These are phyloP conservation scores for Urostyla sp. DNA, from an alignment of 73 alveolate genomes.

Conservation along the genomic window DNA sequence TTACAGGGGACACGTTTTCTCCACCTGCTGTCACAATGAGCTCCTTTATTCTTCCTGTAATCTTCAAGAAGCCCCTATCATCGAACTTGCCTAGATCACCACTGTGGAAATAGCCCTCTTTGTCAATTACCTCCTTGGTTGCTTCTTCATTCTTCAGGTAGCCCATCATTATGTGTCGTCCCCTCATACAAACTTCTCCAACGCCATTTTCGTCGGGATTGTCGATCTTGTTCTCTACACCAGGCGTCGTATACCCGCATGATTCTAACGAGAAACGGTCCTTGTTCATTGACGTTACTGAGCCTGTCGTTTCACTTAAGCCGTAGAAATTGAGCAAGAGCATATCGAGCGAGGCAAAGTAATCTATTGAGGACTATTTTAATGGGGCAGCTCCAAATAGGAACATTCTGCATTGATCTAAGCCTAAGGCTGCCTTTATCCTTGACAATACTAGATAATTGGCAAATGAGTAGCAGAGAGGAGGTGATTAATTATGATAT, in stretches of 20 bases:
- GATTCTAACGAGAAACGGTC: conserved; percentile 34
- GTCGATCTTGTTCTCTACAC: conserved; percentile 58
- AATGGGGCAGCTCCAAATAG: conserved; percentile 78
- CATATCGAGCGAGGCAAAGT: conserved; percentile 67
- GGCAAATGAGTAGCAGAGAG: conserved; percentile 66
- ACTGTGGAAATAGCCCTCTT: conserved; percentile 78
- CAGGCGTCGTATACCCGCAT: conserved; percentile 56
- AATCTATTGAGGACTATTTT: conserved; percentile 51
- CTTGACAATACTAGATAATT: conserved; percentile 38
- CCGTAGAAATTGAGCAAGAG: conserved; percentile 69
- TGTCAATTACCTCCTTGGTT: conserved; percentile 79
- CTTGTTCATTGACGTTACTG: conserved; percentile 37
- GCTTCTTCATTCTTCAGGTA: conserved; percentile 79
- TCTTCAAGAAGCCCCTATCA: conserved; percentile 45
- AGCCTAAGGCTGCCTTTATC: conserved; percentile 66
- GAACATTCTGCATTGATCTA: conserved; percentile 47
- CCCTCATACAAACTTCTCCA: conserved; percentile 89
- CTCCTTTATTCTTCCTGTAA: conserved; percentile 79
- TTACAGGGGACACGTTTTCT: conserved; percentile 77
- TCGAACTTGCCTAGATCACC: conserved; percentile 85
- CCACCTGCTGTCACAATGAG: conserved; percentile 82
- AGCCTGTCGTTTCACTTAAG: conserved; percentile 71
- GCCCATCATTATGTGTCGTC: conserved; percentile 83
- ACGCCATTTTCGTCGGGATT: conserved; percentile 70
- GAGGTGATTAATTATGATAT: conserved; percentile 28